phyloP scores from a whole-genome alignment of 2,329 filamentous ascomycete genomes.

The Pseudopyricularia cyperi region DNA sequence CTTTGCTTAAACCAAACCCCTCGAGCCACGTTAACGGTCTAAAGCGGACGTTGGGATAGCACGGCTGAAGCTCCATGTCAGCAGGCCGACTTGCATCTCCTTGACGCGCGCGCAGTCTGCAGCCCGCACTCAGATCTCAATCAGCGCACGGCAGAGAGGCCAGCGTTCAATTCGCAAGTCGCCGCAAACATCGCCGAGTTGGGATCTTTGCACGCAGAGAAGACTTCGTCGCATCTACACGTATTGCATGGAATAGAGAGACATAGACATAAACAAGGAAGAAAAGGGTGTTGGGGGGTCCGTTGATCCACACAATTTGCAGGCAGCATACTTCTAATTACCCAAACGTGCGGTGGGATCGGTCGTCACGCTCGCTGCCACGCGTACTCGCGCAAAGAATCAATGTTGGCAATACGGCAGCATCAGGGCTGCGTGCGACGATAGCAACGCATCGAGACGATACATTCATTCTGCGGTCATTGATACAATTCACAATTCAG shows the following conservation, averaged over 20 bases:
- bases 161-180: background rate
- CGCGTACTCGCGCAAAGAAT: slow-evolving; percentile 8
- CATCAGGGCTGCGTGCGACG: background rate
- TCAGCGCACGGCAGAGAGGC: background rate
- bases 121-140: background rate
- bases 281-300: background rate
- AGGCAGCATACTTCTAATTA: no score
- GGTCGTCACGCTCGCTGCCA: background rate
- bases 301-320: background rate
- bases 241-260: no score
- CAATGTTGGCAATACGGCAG: slow-evolving; percentile 5
- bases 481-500: background rate
- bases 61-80: no score
- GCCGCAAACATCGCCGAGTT: background rate
- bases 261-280: no score
- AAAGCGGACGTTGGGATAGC: no score
- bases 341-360: background rate
- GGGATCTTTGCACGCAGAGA: no score
- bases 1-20: slow-evolving; percentile 12
- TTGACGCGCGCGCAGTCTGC: background rate
- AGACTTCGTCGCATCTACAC: no score
- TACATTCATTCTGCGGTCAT: background rate
- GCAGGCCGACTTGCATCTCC: no score
- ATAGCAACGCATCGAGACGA: background rate
- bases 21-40: background rate